A percentile compares a stretch with the other conserved stretches of the same genome.
Evolutionary conservation across 768 basidiomycete genomes (phyloP).

Genomic region (Piloderma croceum): DNA sequence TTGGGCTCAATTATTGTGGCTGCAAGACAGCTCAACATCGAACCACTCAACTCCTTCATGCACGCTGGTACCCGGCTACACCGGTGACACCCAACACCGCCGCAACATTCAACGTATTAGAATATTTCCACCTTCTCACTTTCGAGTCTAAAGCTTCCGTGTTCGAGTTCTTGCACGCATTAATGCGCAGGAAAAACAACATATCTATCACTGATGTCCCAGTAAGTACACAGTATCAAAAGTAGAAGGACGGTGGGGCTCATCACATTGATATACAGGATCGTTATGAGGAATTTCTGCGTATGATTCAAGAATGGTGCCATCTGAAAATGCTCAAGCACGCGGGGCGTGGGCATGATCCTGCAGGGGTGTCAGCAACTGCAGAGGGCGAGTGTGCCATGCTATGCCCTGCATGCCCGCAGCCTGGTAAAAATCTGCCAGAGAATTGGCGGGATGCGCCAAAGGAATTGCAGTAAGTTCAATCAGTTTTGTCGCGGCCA

Average conservation of each 20-base stretch:
- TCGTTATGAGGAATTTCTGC: constrained; percentile 10
- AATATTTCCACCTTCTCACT: constrained; percentile 26
- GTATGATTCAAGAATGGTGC: constrained; percentile 7
- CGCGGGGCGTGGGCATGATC: constrained; percentile 8
- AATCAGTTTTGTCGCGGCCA: neutral
- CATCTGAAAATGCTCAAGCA: constrained; percentile 12
- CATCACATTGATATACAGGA: constrained; percentile 6
- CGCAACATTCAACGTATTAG: constrained; percentile 24
- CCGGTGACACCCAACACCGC: constrained; percentile 21
- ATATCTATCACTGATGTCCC: constrained; percentile 13
- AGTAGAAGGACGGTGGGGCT: neutral
- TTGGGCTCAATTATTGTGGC: constrained; percentile 25
- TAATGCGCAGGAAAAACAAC: constrained; percentile 27
- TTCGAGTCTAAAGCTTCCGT: constrained; percentile 28
- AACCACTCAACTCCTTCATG: constrained; percentile 28
- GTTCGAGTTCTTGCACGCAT: constrained; percentile 26
- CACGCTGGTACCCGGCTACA: constrained; percentile 27
- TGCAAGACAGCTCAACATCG: constrained; percentile 19
- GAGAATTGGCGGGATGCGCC: neutral
- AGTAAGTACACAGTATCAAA: constrained; percentile 7
- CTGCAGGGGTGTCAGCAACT: constrained; percentile 1
- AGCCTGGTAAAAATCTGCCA: constrained; percentile 9
- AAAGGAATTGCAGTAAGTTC: neutral
- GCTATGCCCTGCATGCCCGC: constrained; percentile 12
- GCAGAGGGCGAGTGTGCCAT: constrained; percentile 5